phyloP scores from a whole-genome alignment of 148 eudicot genomes.

The Talinum fruticosum region DNA sequence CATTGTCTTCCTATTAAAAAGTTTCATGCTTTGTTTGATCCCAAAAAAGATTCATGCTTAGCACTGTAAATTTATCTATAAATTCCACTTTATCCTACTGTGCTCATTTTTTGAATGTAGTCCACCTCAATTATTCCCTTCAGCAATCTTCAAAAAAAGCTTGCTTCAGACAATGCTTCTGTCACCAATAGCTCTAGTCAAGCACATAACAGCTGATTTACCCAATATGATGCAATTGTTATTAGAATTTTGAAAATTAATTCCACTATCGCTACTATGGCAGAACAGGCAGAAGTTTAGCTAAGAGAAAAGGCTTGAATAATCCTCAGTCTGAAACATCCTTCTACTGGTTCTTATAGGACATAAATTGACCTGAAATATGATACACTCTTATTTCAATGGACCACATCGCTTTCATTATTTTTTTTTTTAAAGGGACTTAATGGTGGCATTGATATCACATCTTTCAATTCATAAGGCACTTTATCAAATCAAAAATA shows the following conservation, averaged over 20 bases:
- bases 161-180: neutral
- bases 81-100: neutral
- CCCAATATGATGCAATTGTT: neutral
- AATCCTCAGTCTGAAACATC: too few species aligned
- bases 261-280: neutral
- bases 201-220: neutral
- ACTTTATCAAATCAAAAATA: neutral
- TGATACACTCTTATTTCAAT: neutral
- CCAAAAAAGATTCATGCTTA: neutral
- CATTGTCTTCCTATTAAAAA: neutral
- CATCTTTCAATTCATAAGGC: neutral
- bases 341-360: neutral
- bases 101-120: too few species aligned
- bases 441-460: neutral
- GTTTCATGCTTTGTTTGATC: constrained; percentile 7
- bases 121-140: neutral
- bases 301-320: too few species aligned
- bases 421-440: too few species aligned
- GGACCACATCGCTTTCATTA: too few species aligned
- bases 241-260: neutral
- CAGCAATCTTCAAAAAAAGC: neutral
- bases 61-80: neutral
- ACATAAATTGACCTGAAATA: neutral
- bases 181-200: neutral
- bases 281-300: neutral